These are phyloP conservation scores for Myotisia sp. DNA, from an alignment of 2,329 filamentous ascomycete species.

Conservation along the genomic window DNA sequence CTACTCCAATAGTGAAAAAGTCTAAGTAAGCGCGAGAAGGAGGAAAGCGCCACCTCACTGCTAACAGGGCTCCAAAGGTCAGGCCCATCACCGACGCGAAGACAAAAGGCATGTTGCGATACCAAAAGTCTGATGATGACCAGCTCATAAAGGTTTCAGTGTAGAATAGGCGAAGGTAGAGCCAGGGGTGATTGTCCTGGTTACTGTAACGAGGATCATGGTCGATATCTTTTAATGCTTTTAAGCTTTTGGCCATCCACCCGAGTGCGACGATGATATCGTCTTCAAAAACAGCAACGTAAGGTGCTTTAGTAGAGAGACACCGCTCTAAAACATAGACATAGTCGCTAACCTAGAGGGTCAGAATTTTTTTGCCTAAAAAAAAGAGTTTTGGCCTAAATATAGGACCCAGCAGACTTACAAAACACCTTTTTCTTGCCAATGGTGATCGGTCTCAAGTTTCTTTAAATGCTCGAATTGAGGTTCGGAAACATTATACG, in stretches of 20 bases:
- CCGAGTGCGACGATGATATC: constrained; percentile 26
- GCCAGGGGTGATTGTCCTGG: constrained; percentile 11
- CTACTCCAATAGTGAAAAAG: constrained; percentile 11
- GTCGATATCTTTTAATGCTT: constrained; percentile 12
- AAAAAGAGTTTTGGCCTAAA: too few species aligned
- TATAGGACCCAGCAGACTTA: too few species aligned
- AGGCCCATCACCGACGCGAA: constrained; percentile 12
- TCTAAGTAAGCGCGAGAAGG: constrained; percentile 11
- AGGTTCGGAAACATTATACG: constrained; percentile 14
- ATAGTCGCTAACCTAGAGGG: constrained; percentile 15
- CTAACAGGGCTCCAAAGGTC: constrained; percentile 5
- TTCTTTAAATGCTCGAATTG: constrained; percentile 14
- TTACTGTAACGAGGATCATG: too few species aligned
- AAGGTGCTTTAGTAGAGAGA: constrained; percentile 18
- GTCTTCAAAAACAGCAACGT: constrained; percentile 26
- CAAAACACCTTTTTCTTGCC: constrained; percentile 22
- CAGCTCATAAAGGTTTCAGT: constrained; percentile 20
- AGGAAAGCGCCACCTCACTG: constrained; percentile 10
- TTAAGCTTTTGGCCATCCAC: constrained; percentile 22
- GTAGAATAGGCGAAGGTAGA: constrained; percentile 24
- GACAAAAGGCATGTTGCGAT: constrained; percentile 15
- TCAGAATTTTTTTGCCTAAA: too few species aligned
- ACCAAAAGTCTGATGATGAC: constrained; percentile 15
- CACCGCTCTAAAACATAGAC: constrained; percentile 19
- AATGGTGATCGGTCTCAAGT: constrained; percentile 17